Evolutionary conservation across 495 filamentous ascomycete species (phyloP).

Genomic region (Daldinia concentrica): DNA sequence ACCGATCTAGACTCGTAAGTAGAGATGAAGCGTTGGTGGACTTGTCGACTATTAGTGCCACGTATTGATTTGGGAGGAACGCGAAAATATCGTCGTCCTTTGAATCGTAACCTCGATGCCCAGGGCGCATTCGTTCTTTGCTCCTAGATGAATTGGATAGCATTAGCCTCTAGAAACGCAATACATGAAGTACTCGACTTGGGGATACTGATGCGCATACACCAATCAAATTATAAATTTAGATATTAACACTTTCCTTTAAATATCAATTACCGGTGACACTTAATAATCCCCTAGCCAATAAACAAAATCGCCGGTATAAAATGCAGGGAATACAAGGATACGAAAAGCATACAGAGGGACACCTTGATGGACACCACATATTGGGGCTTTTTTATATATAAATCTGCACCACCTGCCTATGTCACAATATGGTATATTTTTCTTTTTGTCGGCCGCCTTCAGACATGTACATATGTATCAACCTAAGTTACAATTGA

Average conservation of each 20-base stretch:
- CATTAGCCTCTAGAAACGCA: not conserved
- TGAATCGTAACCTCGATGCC: not conserved
- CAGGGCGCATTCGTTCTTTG: not conserved
- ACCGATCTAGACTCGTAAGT: constrained; percentile 33
- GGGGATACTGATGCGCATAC: no score
- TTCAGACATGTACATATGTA: not conserved
- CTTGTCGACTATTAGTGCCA: not conserved
- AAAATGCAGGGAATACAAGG: not conserved
- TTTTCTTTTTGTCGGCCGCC: not conserved
- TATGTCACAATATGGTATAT: not conserved
- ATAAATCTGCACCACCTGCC: constrained; percentile 16
- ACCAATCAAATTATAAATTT: no score
- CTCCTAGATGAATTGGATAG: not conserved
- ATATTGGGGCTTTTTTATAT: constrained; percentile 3
- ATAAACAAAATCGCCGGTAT: not conserved
- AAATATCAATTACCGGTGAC: constrained; percentile 4
- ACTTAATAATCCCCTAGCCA: not conserved
- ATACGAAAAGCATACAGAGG: constrained; percentile 10
- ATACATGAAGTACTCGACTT: not conserved
- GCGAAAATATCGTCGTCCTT: not conserved
- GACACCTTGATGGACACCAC: constrained; percentile 29
- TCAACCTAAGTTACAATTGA: not conserved
- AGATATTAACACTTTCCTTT: no score
- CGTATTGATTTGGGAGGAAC: not conserved
- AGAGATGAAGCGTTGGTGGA: constrained; percentile 24